Conservation (phyloP, 2,329 filamentous ascomycete species). For the Ceratocystis diversiconidia region DNA sequence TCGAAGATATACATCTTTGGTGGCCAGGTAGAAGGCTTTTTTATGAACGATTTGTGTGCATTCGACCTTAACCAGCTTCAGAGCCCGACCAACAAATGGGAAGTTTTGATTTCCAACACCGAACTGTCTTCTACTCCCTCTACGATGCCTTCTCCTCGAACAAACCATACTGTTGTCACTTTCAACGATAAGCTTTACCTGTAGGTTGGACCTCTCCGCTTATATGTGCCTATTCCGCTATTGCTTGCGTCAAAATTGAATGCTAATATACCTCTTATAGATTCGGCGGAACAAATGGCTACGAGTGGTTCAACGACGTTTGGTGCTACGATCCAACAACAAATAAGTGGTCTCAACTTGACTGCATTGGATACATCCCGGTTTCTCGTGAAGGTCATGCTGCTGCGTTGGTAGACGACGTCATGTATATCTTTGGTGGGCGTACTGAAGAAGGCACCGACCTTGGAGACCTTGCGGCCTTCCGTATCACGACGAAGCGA, state of each 20-base stretch:
- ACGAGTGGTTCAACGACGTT: conserved; percentile 97
- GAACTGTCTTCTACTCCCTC: conserved; percentile 27
- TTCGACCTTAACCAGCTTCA: conserved; percentile 95
- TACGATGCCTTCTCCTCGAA: conserved; percentile 67
- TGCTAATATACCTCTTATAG: conserved; percentile 29
- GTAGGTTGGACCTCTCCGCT: conserved; percentile 36
- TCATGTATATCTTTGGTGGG: conserved; percentile 98
- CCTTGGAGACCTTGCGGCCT: conserved; percentile 80
- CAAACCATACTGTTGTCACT: conserved; percentile 85
- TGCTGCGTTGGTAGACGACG: conserved; percentile 82
- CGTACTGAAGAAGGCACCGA: conserved; percentile 87
- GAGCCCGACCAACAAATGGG: conserved; percentile 83
- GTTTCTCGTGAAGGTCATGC: conserved; percentile 88
- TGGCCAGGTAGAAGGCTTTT: conserved; percentile 90
- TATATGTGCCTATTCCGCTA: too few species aligned
- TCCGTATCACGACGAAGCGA: conserved; percentile 57
- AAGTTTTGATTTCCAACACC: conserved; percentile 54
- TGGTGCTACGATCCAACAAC: conserved; percentile 82
- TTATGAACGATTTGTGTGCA: conserved; percentile 92
- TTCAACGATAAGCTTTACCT: conserved; percentile 89
- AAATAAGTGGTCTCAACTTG: conserved; percentile 75
- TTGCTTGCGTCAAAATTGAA: too few species aligned
- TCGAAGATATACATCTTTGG: conserved; percentile 97
- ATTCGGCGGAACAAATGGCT: conserved; percentile 94
- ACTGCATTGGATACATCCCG: conserved; percentile 96